Percentiles rank a stretch among this genome's conserved stretches.
Conservation (phyloP, 2,329 filamentous ascomycete genomes). For the Colletotrichum sp. region DNA sequence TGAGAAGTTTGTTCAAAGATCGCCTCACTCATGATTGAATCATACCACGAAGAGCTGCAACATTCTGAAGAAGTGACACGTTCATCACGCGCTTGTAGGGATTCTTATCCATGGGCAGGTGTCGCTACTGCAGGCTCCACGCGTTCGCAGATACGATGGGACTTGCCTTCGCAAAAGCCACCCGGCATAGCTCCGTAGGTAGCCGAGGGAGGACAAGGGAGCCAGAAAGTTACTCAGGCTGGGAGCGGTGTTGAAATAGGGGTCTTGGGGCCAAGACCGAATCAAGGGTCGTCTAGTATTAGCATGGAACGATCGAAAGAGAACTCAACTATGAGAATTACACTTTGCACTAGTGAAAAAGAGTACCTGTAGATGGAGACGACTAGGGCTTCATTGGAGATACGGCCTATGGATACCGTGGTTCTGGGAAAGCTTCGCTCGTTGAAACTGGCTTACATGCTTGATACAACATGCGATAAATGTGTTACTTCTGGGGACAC, state of each 20-base stretch:
- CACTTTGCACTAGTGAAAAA: neutral
- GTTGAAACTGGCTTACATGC: neutral
- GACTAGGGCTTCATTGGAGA: neutral
- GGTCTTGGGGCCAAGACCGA: neutral
- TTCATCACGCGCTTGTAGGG: neutral
- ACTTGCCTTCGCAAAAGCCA: neutral
- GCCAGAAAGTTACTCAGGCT: neutral
- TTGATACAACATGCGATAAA: neutral
- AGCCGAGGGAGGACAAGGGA: neutral
- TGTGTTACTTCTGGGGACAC: neutral
- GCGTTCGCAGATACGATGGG: neutral
- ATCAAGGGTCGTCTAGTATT: neutral
- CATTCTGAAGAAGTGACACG: neutral
- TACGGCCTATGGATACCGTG: neutral
- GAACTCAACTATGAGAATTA: neutral
- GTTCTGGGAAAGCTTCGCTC: neutral
- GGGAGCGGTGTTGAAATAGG: neutral
- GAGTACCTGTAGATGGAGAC: neutral
- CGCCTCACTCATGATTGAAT: neutral
- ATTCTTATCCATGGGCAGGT: neutral
- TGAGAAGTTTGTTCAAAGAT: neutral
- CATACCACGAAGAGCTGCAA: neutral
- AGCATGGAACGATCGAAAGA: neutral
- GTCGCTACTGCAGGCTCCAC: neutral
- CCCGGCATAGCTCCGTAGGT: neutral